These are phyloP conservation scores for Pseudopediastrum boryanum DNA, from an alignment of 139 green algal species.

Conservation along the genomic window DNA sequence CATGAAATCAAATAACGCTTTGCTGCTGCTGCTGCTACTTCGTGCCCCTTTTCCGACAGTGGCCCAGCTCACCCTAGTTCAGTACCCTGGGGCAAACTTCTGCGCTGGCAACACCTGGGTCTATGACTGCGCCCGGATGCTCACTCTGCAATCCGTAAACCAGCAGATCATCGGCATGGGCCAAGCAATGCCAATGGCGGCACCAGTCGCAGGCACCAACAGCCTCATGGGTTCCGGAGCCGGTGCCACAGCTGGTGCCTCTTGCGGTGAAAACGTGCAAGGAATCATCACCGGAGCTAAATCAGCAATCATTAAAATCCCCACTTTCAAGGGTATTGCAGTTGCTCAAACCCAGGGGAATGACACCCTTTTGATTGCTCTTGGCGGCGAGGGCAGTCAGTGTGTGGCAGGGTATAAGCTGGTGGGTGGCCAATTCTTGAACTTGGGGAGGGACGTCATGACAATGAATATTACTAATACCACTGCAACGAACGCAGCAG, in stretches of 20 bases:
- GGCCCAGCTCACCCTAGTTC: slow-evolving; percentile 4
- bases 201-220: slow-evolving; percentile 13
- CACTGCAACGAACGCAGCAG: no score
- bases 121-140: slow-evolving; percentile 29
- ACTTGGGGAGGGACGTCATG: slow-evolving; percentile 7
- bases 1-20: no score
- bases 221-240: slow-evolving; percentile 6
- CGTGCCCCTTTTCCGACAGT: no score
- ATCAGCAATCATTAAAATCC: neutral
- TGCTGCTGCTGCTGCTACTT: no score
- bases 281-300: slow-evolving; percentile 11
- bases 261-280: slow-evolving; percentile 12
- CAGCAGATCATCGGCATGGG: neutral
- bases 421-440: slow-evolving; percentile 18
- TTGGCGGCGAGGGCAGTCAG: slow-evolving; percentile 18
- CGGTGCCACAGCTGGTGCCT: neutral
- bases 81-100: slow-evolving; percentile 17
- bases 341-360: slow-evolving; percentile 8
- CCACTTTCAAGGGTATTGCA: slow-evolving; percentile 26
- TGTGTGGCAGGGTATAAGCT: slow-evolving; percentile 24
- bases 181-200: slow-evolving; percentile 10
- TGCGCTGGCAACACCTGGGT: slow-evolving; percentile 24
- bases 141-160: slow-evolving; percentile 4
- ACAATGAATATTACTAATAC: no score
- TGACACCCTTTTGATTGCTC: slow-evolving; percentile 24